A percentile compares a stretch with the other conserved stretches of the same genome.
Conservation (phyloP, 2,329 filamentous ascomycete genomes). For the Fusarium begoniae region DNA sequence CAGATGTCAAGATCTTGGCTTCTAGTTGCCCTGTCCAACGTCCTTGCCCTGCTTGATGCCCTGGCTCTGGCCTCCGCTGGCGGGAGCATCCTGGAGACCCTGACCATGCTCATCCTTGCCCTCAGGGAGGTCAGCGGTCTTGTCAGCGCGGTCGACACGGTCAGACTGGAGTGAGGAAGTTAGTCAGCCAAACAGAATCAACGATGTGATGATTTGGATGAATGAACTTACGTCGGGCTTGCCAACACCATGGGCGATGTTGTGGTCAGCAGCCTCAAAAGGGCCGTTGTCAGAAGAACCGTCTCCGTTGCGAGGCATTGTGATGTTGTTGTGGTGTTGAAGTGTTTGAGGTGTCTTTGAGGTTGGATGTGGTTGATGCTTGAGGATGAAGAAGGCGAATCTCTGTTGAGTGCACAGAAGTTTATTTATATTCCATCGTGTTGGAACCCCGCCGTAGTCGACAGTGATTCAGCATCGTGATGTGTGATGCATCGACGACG, state of each 20-base stretch:
- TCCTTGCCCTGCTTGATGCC: conserved; percentile 52
- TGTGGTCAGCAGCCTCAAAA: conserved; percentile 50
- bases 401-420: neutral
- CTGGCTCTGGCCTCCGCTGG: conserved; percentile 56
- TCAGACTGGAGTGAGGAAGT: conserved; percentile 32
- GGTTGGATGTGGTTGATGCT: conserved; percentile 2
- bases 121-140: conserved; percentile 59
- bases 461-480: conserved; percentile 25
- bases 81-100: conserved; percentile 51
- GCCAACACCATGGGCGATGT: conserved; percentile 57
- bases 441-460: neutral
- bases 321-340: conserved; percentile 40
- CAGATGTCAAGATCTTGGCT: neutral
- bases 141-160: conserved; percentile 58
- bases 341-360: neutral
- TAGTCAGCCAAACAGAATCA: neutral
- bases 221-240: conserved; percentile 48
- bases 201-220: neutral
- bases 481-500: conserved; percentile 35
- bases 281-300: conserved; percentile 58
- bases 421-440: conserved; percentile 26
- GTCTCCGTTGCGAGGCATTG: conserved; percentile 62
- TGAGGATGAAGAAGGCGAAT: neutral
- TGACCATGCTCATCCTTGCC: conserved; percentile 53
- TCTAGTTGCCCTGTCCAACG: conserved; percentile 52